Evolutionary conservation across 495 filamentous ascomycete species (phyloP).

Genomic region (Aspergillus hancockii): DNA sequence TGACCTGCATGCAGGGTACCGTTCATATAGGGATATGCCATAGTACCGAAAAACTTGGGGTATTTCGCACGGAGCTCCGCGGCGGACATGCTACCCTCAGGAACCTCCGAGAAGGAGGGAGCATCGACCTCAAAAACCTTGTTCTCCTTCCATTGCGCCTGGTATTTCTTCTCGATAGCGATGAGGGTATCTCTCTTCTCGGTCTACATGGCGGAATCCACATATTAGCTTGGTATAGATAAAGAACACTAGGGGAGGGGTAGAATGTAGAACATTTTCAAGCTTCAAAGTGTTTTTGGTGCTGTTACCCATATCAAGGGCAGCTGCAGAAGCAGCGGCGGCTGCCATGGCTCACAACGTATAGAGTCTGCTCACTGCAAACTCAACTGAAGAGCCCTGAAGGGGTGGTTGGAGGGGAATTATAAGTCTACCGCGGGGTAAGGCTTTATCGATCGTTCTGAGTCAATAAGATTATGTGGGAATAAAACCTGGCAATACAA

Average conservation of each 20-base stretch:
- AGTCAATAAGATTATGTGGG: slow-evolving; percentile 27
- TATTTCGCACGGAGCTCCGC: slow-evolving; percentile 73
- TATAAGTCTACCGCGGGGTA: slow-evolving; percentile 32
- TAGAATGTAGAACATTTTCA: slow-evolving; percentile 58
- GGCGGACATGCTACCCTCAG: slow-evolving; percentile 66
- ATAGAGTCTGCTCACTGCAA: slow-evolving; percentile 27
- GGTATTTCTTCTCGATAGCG: slow-evolving; percentile 89
- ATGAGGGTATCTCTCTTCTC: slow-evolving; percentile 91
- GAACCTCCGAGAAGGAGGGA: slow-evolving; percentile 72
- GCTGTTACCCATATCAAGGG: slow-evolving; percentile 60
- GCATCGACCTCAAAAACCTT: slow-evolving; percentile 83
- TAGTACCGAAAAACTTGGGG: slow-evolving; percentile 91
- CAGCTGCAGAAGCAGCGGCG: slow-evolving; percentile 54
- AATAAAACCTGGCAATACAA: slow-evolving; percentile 2
- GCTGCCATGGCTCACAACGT: slow-evolving; percentile 49
- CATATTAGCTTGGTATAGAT: slow-evolving; percentile 18
- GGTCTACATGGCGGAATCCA: slow-evolving; percentile 57
- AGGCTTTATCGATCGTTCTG: slow-evolving; percentile 17
- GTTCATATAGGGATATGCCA: slow-evolving; percentile 98
- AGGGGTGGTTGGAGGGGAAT: slow-evolving; percentile 19
- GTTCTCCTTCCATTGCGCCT: slow-evolving; percentile 77
- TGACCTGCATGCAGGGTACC: slow-evolving; percentile 91
- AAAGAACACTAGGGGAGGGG: slow-evolving; percentile 25
- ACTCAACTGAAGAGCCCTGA: slow-evolving; percentile 23
- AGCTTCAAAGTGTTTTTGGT: slow-evolving; percentile 71